Base-by-base conservation (phyloP, 106 monocot species). In the Vanilla planifolia region DNA sequence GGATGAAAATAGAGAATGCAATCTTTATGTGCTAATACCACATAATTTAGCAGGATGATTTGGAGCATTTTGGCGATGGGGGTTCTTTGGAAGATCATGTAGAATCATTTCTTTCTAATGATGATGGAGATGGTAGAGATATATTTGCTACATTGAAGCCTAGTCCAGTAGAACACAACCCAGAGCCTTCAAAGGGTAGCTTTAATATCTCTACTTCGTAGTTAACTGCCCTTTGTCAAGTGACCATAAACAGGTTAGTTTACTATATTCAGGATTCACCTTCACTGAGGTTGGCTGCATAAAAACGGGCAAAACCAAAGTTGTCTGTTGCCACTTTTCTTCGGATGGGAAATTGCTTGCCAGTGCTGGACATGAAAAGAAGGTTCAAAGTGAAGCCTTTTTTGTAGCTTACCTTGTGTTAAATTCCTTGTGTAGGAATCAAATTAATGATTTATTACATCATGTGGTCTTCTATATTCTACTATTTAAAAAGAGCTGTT, bases 311-410 rank as follows among this genome's bases (percentile, higher is more conserved):
- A 89, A 80, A 61, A 84, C 67, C 73, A 95, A 95, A 68, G 89
- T 95, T 52, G 67, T 80, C 21, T 89, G 86, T 63, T 95, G 94
- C 48, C 86, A 95, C 80, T 95, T 95, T 64, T 95, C 94, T 62
- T 76, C 89, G 3, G 94, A 95, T 76, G 94, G 94, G 33, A 95
- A 95, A 55, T 68, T 86, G 33, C 65, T 95, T 33, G 94, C 94
- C 6, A 89, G 94, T 76, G 94, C 83, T 56, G 94, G 94, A 23
- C 94, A 95, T 77, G 94, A 95, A 64, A 95, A 76, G 59, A 95
- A 89, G 94, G 94, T 94, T 73, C 28, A n/a, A 29, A 7, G 27
- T 48, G 21, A 3, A 53, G 28, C n/a, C 19, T 57, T 15, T 57
- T 32, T 57, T n/a, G n/a, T n/a, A n/a, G n/a, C n/a, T n/a, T n/a